These are phyloP conservation scores for Boletus vinaceobasis DNA, from an alignment of 768 basidiomycete species.

Conservation along the genomic window DNA sequence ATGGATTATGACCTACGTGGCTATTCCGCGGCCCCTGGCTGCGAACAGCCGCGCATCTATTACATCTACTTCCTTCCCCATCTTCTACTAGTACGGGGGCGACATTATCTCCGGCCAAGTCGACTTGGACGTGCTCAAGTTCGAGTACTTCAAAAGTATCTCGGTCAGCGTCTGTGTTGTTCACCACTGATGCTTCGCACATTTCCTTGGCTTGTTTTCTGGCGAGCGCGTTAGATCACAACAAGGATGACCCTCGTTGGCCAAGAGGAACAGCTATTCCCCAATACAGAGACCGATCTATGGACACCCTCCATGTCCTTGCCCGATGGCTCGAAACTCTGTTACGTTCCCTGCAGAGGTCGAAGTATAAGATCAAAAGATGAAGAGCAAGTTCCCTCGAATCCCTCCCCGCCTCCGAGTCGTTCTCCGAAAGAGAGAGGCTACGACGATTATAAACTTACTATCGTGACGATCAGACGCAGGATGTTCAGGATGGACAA, in stretches of 20 bases:
- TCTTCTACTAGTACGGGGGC: conserved; percentile 45
- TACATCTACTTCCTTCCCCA: conserved; percentile 38
- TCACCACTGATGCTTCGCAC: background rate
- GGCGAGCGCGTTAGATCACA: conserved; percentile 28
- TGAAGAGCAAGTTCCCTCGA: too few species aligned
- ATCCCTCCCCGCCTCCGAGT: conserved; percentile 51
- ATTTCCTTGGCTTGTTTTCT: background rate
- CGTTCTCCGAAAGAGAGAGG: conserved; percentile 54
- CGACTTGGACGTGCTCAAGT: conserved; percentile 47
- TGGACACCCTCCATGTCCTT: conserved; percentile 36
- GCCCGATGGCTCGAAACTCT: conserved; percentile 23
- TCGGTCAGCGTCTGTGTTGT: conserved; percentile 40
- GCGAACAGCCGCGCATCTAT: conserved; percentile 43
- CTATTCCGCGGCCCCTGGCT: conserved; percentile 18
- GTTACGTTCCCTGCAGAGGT: conserved; percentile 46
- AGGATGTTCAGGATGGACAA: conserved; percentile 48
- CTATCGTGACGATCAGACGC: conserved; percentile 49
- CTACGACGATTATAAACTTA: conserved; percentile 54
- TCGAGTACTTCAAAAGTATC: conserved; percentile 48
- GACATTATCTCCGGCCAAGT: conserved; percentile 51
- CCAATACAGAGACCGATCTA: conserved; percentile 40
- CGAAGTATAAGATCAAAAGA: conserved; percentile 36
- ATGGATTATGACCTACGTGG: conserved; percentile 17
- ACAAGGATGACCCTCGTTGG: conserved; percentile 52
- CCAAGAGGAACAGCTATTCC: conserved; percentile 50